Conservation (phyloP, 139 green algal species). For the Bryopsis sp. region DNA sequence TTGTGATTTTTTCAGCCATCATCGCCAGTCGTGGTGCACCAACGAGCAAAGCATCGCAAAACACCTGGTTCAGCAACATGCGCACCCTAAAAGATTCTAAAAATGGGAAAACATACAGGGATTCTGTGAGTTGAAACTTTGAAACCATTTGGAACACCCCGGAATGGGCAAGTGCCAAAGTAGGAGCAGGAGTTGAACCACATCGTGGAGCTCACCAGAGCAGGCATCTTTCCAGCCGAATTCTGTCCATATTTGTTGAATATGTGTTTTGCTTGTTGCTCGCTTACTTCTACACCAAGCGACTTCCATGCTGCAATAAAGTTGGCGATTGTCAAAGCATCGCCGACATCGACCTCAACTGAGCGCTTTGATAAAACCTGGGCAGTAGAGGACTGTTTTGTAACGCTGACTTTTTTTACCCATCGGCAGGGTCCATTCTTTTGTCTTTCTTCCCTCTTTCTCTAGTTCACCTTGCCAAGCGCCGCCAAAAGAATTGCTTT, state of each 20-base stretch:
- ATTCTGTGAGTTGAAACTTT: not conserved
- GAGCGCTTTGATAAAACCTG: not conserved
- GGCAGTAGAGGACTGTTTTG: not conserved
- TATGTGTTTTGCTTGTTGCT: too few species aligned
- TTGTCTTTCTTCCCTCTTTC: constrained; percentile 12
- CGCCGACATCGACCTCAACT: not conserved
- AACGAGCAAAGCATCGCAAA: constrained; percentile 38
- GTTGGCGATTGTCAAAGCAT: not conserved
- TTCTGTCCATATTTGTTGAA: too few species aligned
- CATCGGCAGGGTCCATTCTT: not conserved
- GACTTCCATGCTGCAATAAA: not conserved
- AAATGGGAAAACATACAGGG: not conserved
- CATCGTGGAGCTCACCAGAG: too few species aligned
- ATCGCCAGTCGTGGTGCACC: constrained; percentile 36
- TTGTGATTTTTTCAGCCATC: constrained; percentile 30
- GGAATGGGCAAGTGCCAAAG: not conserved
- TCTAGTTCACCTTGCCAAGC: constrained; percentile 32
- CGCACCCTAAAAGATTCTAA: not conserved
- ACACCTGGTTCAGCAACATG: constrained; percentile 26
- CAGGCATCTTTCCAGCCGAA: too few species aligned
- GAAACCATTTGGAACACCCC: constrained; percentile 7
- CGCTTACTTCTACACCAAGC: not conserved
- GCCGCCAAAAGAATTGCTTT: constrained; percentile 34
- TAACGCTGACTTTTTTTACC: not conserved
- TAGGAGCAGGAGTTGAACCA: too few species aligned